A percentile compares a stretch with the other conserved stretches of the same genome.
Evolutionary conservation across 805 yeast species (phyloP).

Genomic region (Saccharomycopsis selenospora): DNA sequence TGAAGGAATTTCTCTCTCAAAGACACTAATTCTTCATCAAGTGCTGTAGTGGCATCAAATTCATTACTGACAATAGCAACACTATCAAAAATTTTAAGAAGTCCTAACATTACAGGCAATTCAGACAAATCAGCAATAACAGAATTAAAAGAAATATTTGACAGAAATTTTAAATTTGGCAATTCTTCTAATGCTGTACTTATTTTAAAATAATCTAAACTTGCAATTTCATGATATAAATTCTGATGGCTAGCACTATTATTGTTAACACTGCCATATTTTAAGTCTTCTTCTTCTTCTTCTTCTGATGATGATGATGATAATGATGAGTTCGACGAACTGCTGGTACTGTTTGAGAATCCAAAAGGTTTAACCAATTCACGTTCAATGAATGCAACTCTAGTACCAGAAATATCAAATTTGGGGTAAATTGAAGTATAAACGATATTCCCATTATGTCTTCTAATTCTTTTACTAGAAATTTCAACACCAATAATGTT

Average conservation of each 20-base stretch:
- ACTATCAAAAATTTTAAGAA: conserved; percentile 23
- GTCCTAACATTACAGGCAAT: conserved; percentile 28
- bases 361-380: not conserved
- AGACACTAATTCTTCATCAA: conserved; percentile 24
- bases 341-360: not conserved
- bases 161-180: conserved; percentile 23
- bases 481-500: conserved; percentile 17
- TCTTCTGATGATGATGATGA: not conserved
- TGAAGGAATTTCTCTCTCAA: conserved; percentile 18
- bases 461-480: conserved; percentile 18
- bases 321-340: not conserved
- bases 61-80: conserved; percentile 24
- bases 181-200: conserved; percentile 23
- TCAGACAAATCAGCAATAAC: conserved; percentile 27
- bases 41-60: conserved; percentile 24
- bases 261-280: too few species aligned
- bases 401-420: conserved; percentile 24
- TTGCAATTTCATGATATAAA: conserved; percentile 21
- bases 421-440: conserved; percentile 20
- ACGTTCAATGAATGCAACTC: conserved; percentile 2
- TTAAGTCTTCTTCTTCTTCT: not conserved
- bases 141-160: conserved; percentile 24
- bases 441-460: conserved; percentile 20
- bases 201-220: conserved; percentile 23
- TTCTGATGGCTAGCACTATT: too few species aligned